Base-by-base conservation (phyloP, 192 early-diverging fungal genomes). In the Jimgerdemannia lactiflua region DNA sequence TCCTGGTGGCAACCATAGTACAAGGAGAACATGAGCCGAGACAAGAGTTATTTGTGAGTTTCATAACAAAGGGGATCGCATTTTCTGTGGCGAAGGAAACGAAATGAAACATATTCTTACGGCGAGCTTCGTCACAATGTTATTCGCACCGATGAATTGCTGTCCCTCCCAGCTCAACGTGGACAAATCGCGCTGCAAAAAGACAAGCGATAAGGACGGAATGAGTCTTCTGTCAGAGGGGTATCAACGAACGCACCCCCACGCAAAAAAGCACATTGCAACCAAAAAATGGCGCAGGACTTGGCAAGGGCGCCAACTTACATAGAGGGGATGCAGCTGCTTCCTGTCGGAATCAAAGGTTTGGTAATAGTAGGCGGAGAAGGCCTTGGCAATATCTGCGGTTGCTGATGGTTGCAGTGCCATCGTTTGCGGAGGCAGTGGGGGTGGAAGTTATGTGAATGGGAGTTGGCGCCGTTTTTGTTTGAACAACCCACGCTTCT, bases 151-250 rank as follows among this genome's bases (percentile, higher is more conserved):
- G 41, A 74, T 65, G 71, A 89, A 78, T 73, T 86, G 88, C 54
- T 79, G 71, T 69, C 92, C 93, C 85, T 99, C 96, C 80, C 94
- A 99, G 42, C 91, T 88, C 77, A 99, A 75, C 94, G 95, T 94
- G 54, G 96, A 97, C 72, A 77, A 70, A 17, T 89, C 89, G 67
- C 90, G 83, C 95, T 98, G 82, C 70, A 83, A 59, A 4, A 70
- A 42, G n/a, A 76, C 2, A 3, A 73, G 67, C 42, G 43, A 43
- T 40, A 11, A 68, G 70, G 20, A 78, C 1, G 8, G 14, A 67
- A 43, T 78, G 70, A 54, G 70, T 39, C 0, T 9, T 79, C 39
- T 74, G 44, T 49, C 8, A n/a, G 9, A 8, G 2, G 40, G 39
- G 19, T 39, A 11, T 19, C 71, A 49, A 20, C 29, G 17, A 8